Evolutionary conservation across 768 basidiomycete species (phyloP).

Genomic region (Leccinum uliginosum): DNA sequence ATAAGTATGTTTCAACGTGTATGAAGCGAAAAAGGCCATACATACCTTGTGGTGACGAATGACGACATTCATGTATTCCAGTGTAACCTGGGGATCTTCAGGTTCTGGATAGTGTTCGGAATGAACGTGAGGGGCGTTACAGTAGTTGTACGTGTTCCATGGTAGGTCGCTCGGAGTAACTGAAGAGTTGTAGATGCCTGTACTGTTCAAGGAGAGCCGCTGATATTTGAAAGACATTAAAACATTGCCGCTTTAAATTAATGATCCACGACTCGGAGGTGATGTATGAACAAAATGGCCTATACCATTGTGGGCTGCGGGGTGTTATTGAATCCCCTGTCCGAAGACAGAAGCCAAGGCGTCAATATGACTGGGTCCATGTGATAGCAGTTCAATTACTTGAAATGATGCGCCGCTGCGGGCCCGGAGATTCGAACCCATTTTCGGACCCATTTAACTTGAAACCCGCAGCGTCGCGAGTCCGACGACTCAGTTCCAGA

Average conservation of each 20-base stretch:
- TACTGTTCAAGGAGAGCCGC: slow-evolving; percentile 4
- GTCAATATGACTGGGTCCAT: neutral
- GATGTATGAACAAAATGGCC: neutral
- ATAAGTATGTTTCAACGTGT: neutral
- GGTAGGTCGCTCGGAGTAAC: slow-evolving; percentile 36
- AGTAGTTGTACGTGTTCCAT: slow-evolving; percentile 53
- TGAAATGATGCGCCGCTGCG: no score
- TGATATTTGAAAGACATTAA: neutral
- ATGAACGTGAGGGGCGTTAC: slow-evolving; percentile 47
- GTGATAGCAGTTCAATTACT: neutral
- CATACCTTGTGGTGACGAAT: slow-evolving; percentile 49
- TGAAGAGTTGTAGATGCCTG: slow-evolving; percentile 45
- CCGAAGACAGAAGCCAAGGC: neutral
- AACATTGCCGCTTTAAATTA: neutral
- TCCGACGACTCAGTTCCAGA: no score
- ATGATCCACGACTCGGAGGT: neutral
- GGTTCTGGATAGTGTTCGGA: slow-evolving; percentile 35
- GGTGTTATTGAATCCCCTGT: neutral
- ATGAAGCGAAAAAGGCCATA: slow-evolving; percentile 8
- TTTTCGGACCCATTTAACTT: neutral
- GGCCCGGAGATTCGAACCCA: neutral
- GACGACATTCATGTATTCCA: slow-evolving; percentile 41
- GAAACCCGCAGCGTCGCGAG: no score
- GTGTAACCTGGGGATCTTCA: slow-evolving; percentile 21
- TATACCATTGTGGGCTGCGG: slow-evolving; percentile 10